A percentile compares a stretch with the other conserved stretches of the same genome.
These are phyloP conservation scores for Huntiella decipiens DNA, from an alignment of 2,329 filamentous ascomycete genomes.

Conservation along the genomic window DNA sequence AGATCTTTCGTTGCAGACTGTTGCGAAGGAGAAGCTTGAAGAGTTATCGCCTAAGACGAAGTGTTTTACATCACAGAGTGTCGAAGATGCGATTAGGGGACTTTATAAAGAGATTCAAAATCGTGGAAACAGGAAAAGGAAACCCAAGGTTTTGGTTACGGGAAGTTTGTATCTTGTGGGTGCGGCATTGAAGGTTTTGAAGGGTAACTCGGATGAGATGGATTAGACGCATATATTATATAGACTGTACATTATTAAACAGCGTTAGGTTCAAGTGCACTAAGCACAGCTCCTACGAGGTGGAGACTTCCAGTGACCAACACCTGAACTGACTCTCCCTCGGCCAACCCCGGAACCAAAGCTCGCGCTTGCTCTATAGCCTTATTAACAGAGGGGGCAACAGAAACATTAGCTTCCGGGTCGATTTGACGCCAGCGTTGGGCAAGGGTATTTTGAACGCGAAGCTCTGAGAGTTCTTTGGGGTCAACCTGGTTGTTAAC, in stretches of 20 bases:
- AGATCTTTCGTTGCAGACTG: constrained; percentile 43
- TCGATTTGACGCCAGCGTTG: constrained; percentile 31
- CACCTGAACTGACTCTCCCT: constrained; percentile 24
- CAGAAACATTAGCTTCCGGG: constrained; percentile 24
- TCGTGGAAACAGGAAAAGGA: constrained; percentile 16
- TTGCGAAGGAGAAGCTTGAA: constrained; percentile 42
- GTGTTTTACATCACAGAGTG: constrained; percentile 41
- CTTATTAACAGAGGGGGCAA: constrained; percentile 34
- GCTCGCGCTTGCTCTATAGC: constrained; percentile 29
- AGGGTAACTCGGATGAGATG: constrained; percentile 9
- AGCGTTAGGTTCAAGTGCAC: constrained; percentile 28
- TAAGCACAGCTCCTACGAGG: constrained; percentile 36
- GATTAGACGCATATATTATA: background rate
- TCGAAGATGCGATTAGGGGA: constrained; percentile 48
- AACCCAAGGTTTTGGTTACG: constrained; percentile 51
- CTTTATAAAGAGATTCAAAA: constrained; percentile 25
- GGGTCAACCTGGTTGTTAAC: constrained; percentile 36
- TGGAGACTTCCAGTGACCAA: constrained; percentile 45
- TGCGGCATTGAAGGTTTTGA: constrained; percentile 33
- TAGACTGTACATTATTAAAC: constrained; percentile 18
- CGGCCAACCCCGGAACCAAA: constrained; percentile 17
- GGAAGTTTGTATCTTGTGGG: constrained; percentile 75
- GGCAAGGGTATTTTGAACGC: constrained; percentile 32
- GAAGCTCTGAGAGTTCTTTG: constrained; percentile 30
- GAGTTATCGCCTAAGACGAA: constrained; percentile 27